Evolutionary conservation across 2,329 filamentous ascomycete genomes (phyloP).

Genomic region (Penicillium occitanis): DNA sequence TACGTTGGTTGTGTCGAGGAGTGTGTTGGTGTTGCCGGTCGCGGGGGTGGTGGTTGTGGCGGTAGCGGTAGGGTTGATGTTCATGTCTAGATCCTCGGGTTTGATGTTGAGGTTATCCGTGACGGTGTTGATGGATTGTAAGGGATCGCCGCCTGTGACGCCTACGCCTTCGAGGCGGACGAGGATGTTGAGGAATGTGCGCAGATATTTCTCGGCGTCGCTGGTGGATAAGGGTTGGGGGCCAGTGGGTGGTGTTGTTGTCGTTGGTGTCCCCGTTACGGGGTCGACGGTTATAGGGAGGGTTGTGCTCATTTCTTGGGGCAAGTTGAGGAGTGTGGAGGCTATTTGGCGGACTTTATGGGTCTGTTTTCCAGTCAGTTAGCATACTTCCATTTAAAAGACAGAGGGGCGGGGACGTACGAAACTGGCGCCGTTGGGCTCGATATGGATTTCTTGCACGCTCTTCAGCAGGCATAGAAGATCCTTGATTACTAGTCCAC

Average conservation of each 20-base stretch:
- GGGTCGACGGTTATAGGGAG: not conserved
- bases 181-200: conserved; percentile 71
- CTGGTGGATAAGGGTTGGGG: conserved; percentile 37
- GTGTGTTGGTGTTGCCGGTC: not conserved
- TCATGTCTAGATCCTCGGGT: conserved; percentile 4
- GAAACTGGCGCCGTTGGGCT: conserved; percentile 66
- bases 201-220: conserved; percentile 69
- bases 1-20: not conserved
- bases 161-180: conserved; percentile 69
- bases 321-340: conserved; percentile 69
- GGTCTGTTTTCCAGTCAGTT: conserved; percentile 51
- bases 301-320: conserved; percentile 40
- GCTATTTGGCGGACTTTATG: conserved; percentile 84
- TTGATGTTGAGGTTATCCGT: conserved; percentile 6
- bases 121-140: conserved; percentile 7
- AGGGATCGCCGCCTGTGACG: conserved; percentile 18
- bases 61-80: not conserved
- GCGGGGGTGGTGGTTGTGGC: not conserved
- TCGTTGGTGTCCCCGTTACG: conserved; percentile 3
- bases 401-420: conserved; percentile 45
- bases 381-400: not conserved
- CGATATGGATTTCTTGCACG: conserved; percentile 82
- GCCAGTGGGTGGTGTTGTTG: conserved; percentile 22
- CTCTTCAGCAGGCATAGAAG: conserved; percentile 71
- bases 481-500: conserved; percentile 78